A percentile compares a stretch with the other conserved stretches of the same genome.
Conservation (phyloP, 2,329 filamentous ascomycete genomes). For the Colletotrichum ledebouriae region DNA sequence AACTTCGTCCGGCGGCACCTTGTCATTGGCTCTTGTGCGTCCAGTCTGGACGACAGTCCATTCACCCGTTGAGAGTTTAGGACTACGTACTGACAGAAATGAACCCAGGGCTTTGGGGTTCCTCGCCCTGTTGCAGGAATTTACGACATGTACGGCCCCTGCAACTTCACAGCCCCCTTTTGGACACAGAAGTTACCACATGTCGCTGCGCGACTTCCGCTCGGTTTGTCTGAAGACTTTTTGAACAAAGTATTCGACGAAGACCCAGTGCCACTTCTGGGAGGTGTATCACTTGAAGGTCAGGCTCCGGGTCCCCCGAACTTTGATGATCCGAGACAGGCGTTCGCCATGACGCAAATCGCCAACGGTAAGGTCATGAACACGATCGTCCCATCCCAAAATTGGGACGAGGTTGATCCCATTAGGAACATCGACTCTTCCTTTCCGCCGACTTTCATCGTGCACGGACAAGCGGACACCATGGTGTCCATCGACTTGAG, state of each 20-base stretch:
- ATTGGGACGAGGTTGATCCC: conserved; percentile 52
- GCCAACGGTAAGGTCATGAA: conserved; percentile 54
- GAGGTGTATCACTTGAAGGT: conserved; percentile 57
- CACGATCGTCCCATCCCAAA: conserved; percentile 47
- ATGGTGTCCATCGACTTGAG: conserved; percentile 56
- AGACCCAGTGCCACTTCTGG: conserved; percentile 52
- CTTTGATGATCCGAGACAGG: conserved; percentile 53
- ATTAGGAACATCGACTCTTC: conserved; percentile 47
- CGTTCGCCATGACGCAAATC: conserved; percentile 58
- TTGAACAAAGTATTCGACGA: conserved; percentile 53
- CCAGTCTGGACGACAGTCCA: background rate
- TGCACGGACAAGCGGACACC: conserved; percentile 55
- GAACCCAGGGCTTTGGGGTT: conserved; percentile 52
- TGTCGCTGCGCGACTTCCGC: conserved; percentile 48
- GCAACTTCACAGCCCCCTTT: conserved; percentile 53
- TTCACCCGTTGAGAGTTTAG: too few relatives aligned
- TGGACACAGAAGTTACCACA: conserved; percentile 53
- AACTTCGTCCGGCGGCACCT: conserved; percentile 53
- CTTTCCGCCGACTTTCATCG: conserved; percentile 58
- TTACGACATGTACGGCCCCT: conserved; percentile 57
- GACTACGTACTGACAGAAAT: background rate
- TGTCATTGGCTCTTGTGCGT: conserved; percentile 54
- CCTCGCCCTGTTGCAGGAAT: conserved; percentile 54
- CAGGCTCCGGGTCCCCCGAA: conserved; percentile 51
- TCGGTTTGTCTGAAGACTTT: conserved; percentile 47